Percentiles rank a stretch among this genome's conserved stretches.
phyloP scores from a whole-genome alignment of 1,284 basidiomycete species.

The Fistulinella cinereoalba region DNA sequence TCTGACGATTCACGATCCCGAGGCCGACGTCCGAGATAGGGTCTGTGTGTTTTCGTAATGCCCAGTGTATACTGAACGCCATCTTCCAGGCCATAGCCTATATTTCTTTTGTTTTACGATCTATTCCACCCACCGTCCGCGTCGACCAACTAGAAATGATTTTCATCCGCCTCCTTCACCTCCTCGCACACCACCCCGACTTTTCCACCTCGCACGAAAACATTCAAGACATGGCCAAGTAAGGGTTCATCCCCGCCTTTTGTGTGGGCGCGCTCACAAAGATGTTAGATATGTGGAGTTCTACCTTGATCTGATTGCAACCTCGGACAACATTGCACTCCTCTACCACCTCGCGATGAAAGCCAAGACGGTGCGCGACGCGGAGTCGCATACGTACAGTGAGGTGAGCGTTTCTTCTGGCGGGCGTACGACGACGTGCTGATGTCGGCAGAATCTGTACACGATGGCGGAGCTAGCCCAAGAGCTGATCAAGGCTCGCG shows the following conservation, averaged over 20 bases:
- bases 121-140: slow-evolving; percentile 52
- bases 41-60: slow-evolving; percentile 35
- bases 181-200: slow-evolving; percentile 94
- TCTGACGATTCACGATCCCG: slow-evolving; percentile 89
- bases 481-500: slow-evolving; percentile 74
- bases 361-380: slow-evolving; percentile 84
- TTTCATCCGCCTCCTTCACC: slow-evolving; percentile 82
- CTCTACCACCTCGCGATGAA: slow-evolving; percentile 82
- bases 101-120: slow-evolving; percentile 46
- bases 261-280: neutral
- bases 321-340: slow-evolving; percentile 76
- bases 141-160: slow-evolving; percentile 76
- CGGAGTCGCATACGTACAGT: slow-evolving; percentile 60
- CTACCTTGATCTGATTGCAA: slow-evolving; percentile 77
- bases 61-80: neutral
- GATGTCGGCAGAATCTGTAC: slow-evolving; percentile 71
- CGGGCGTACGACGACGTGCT: neutral
- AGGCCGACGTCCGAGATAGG: slow-evolving; percentile 67
- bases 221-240: slow-evolving; percentile 74
- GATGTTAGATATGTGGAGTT: slow-evolving; percentile 79
- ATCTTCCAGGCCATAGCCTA: slow-evolving; percentile 55
- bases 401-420: slow-evolving; percentile 48
- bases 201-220: slow-evolving; percentile 63
- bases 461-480: slow-evolving; percentile 88
- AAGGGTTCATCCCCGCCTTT: slow-evolving; percentile 20